These are phyloP conservation scores for Blastomyces silverae DNA, from an alignment of 2,329 filamentous ascomycete species.

Conservation along the genomic window DNA sequence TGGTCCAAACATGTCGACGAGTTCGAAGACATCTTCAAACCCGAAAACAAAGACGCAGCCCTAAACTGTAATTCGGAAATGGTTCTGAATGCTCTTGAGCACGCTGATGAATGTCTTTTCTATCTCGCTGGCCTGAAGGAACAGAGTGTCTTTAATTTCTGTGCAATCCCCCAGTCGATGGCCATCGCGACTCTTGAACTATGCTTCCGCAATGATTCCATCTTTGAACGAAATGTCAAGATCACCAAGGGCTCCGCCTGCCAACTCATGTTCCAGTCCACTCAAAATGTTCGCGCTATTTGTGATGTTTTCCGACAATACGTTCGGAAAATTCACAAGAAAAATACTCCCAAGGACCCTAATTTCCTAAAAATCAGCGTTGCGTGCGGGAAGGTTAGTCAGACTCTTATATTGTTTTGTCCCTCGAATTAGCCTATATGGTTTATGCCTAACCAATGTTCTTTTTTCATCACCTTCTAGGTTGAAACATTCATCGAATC, in stretches of 20 bases:
- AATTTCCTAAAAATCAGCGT: slow-evolving; percentile 89
- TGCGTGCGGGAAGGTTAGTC: slow-evolving; percentile 70
- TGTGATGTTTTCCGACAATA: slow-evolving; percentile 78
- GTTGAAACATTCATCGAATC: slow-evolving; percentile 94
- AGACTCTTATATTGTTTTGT: background rate
- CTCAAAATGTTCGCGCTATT: slow-evolving; percentile 76
- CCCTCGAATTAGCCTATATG: background rate
- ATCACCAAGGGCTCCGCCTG: slow-evolving; percentile 95
- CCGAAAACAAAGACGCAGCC: slow-evolving; percentile 67
- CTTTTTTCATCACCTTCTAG: slow-evolving; percentile 39
- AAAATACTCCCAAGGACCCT: slow-evolving; percentile 89
- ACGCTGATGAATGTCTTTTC: slow-evolving; percentile 90
- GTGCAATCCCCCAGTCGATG: slow-evolving; percentile 94
- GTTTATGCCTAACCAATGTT: slow-evolving; percentile 16
- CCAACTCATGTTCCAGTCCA: slow-evolving; percentile 82
- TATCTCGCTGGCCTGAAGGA: slow-evolving; percentile 93
- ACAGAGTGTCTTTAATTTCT: slow-evolving; percentile 98
- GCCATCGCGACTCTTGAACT: slow-evolving; percentile 90
- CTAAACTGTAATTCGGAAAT: slow-evolving; percentile 86
- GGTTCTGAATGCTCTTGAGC: slow-evolving; percentile 80
- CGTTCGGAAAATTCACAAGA: slow-evolving; percentile 74
- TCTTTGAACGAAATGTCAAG: slow-evolving; percentile 86
- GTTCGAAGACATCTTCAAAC: slow-evolving; percentile 85
- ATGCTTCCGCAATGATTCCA: slow-evolving; percentile 81
- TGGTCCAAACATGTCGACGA: slow-evolving; percentile 92